A percentile compares a stretch with the other conserved stretches of the same genome.
phyloP scores from a whole-genome alignment of 495 filamentous ascomycete genomes.

The Xeromyces bisporus region DNA sequence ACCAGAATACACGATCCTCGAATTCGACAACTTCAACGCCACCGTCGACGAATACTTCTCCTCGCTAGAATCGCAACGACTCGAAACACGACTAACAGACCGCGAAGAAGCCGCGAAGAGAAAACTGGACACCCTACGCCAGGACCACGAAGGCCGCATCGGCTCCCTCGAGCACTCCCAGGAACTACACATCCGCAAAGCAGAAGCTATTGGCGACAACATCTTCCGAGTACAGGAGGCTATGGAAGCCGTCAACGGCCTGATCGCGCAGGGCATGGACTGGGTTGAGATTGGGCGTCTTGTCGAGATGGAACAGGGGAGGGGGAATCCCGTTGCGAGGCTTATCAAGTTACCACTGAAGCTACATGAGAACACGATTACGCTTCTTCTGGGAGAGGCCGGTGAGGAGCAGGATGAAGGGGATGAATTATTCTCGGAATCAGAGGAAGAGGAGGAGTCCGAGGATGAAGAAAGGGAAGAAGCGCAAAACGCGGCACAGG shows the following conservation, averaged over 20 bases:
- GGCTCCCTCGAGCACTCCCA: slow-evolving; percentile 66
- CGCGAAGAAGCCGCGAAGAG: slow-evolving; percentile 62
- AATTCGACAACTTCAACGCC: slow-evolving; percentile 73
- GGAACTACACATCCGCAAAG: slow-evolving; percentile 72
- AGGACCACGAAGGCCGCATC: slow-evolving; percentile 69
- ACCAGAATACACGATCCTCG: slow-evolving; percentile 43
- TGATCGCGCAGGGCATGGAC: slow-evolving; percentile 88
- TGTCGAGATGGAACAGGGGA: slow-evolving; percentile 67
- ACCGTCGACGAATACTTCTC: slow-evolving; percentile 96
- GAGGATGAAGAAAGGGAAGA: slow-evolving; percentile 32
- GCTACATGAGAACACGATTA: slow-evolving; percentile 74
- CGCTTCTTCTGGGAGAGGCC: slow-evolving; percentile 57
- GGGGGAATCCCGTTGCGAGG: slow-evolving; percentile 69
- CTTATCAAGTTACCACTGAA: slow-evolving; percentile 81
- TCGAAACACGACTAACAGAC: slow-evolving; percentile 68
- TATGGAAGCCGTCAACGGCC: slow-evolving; percentile 73
- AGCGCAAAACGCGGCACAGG: slow-evolving; percentile 12
- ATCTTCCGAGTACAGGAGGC: slow-evolving; percentile 78
- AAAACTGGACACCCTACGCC: slow-evolving; percentile 63
- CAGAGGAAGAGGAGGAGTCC: slow-evolving; percentile 46
- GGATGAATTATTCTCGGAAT: slow-evolving; percentile 33
- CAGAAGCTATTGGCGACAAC: slow-evolving; percentile 77
- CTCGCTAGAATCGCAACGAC: slow-evolving; percentile 82
- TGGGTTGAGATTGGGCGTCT: slow-evolving; percentile 82
- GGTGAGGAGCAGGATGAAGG: slow-evolving; percentile 42